Conservation (phyloP, 129 eudicot genomes). For the Artemisia annua region DNA sequence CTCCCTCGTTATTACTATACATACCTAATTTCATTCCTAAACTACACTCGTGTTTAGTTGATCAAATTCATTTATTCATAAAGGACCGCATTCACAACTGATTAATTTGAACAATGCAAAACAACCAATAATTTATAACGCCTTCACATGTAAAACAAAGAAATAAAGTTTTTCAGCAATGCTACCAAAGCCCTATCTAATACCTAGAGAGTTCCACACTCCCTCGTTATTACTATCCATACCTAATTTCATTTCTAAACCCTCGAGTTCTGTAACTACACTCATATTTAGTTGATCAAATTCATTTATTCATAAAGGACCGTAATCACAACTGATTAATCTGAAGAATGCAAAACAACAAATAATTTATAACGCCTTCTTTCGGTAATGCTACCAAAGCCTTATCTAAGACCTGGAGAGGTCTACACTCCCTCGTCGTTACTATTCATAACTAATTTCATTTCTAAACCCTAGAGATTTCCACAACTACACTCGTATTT, state of each 20-base stretch:
- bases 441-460: background rate
- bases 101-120: constrained; percentile 10
- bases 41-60: background rate
- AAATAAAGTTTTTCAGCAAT: too few species aligned
- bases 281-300: background rate
- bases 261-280: constrained; percentile 17
- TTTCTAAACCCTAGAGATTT: constrained; percentile 23
- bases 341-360: background rate
- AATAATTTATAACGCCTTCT: background rate
- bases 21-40: background rate
- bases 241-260: constrained; percentile 12
- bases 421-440: too few species aligned
- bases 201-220: background rate
- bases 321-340: too few species aligned
- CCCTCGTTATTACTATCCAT: background rate
- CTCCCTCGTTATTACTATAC: too few species aligned
- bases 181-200: background rate
- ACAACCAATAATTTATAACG: background rate
- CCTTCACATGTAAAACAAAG: constrained; percentile 1
- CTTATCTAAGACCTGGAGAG: too few species aligned
- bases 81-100: background rate
- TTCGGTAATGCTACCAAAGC: too few species aligned
- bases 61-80: too few species aligned
- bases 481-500: constrained; percentile 9
- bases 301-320: too few species aligned